phyloP scores from a whole-genome alignment of 2,329 filamentous ascomycete genomes.

The Trichothecium roseum region DNA sequence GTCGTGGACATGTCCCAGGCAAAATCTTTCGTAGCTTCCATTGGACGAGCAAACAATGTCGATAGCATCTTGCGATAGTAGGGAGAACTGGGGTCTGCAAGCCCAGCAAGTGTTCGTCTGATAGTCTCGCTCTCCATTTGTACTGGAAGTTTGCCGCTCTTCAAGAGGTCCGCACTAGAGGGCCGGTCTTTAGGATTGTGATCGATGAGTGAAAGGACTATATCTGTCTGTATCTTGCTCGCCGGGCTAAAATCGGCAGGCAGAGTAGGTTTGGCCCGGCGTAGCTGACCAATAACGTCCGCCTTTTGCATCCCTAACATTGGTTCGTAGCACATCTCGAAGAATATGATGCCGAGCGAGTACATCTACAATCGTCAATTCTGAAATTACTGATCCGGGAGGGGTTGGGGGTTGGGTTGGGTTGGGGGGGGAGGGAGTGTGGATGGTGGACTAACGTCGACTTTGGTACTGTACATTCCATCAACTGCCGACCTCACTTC shows the following conservation, averaged over 20 bases:
- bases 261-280: constrained; percentile 56
- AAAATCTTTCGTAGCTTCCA: constrained; percentile 71
- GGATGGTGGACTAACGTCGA: constrained; percentile 59
- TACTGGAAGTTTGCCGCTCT: constrained; percentile 77
- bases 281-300: constrained; percentile 55
- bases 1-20: constrained; percentile 61
- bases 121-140: constrained; percentile 92
- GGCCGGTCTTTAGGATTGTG: constrained; percentile 78
- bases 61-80: constrained; percentile 85
- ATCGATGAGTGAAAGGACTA: constrained; percentile 69
- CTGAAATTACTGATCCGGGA: not conserved
- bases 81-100: constrained; percentile 74
- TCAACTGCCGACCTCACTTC: constrained; percentile 70
- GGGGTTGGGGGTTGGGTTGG: not conserved
- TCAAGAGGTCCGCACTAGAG: constrained; percentile 69
- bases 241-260: constrained; percentile 62
- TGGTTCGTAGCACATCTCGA: constrained; percentile 80
- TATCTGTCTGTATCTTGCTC: constrained; percentile 65
- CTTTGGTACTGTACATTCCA: constrained; percentile 81
- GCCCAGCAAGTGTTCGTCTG: constrained; percentile 66
- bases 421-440: too few relatives aligned
- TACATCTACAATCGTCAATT: constrained; percentile 58
- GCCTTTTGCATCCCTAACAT: constrained; percentile 59
- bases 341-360: constrained; percentile 93
- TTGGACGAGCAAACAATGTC: constrained; percentile 68